Evolutionary conservation across 495 filamentous ascomycete genomes (phyloP), one percentile per base, ranked within the genome.

Genomic region (Aspergillus affinis): DNA sequence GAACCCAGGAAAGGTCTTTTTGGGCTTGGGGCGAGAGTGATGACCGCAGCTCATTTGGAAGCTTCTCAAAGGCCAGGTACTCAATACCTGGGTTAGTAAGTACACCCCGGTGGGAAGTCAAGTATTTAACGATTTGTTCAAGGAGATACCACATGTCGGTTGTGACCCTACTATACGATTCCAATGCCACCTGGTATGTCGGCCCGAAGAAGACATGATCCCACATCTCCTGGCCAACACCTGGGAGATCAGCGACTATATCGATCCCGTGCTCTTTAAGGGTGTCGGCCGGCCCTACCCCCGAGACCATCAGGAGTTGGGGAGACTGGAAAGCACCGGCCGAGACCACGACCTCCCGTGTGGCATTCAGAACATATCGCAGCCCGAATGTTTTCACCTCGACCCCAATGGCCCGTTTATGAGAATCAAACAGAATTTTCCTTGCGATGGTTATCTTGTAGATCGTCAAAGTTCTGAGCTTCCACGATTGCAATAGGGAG

Each of bases 301-400:
- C 70, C 17, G 80, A 84, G n/a, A 82, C 69, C 67, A 83, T 79
- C 17, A 85, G 65, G 9, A 86, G 58, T 58, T 83, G 80, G 1
- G 83, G 82, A 18, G 74, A 76, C 6, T 78, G 72, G 53, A 84
- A 76, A 8, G 61, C 75, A 9, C 84, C 84, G 3, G 82, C 81
- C 4, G 82, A 81, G 0, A 87, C 18, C 32, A 86, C 82, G 49
- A 87, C 78, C 60, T 85, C 84, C 51, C 75, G 77, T 0, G 49
- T 68, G 0, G 83, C 82, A 0, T 47, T 58, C 4, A 82, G 57
- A 0, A 54, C 70, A 59, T 78, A 82, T 8, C 50, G 48, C 13
- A 60, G n/a, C 61, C 51, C 26, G 0, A n/a, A 21, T 0, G 59
- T 58, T 57, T 19, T 51, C 6, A 69, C 55, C 18, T 65, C 48